Evolutionary conservation across 2,329 filamentous ascomycete genomes (phyloP).

Genomic region (Fusarium bactridioides): DNA sequence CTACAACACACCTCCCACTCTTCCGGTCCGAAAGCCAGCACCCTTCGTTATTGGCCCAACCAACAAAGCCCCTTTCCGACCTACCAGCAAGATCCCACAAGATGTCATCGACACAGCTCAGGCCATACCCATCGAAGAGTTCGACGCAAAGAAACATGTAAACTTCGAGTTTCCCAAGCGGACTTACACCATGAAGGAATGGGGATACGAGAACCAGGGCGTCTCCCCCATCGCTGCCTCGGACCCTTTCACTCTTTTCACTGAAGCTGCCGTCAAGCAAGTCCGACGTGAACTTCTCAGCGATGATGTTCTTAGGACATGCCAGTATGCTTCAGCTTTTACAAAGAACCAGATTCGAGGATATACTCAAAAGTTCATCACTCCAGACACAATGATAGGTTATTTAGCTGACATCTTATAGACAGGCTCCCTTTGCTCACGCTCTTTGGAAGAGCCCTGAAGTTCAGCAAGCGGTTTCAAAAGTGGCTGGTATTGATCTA

Average conservation of each 20-base stretch:
- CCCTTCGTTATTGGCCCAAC: constrained; percentile 43
- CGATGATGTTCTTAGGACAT: constrained; percentile 63
- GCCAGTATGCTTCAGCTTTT: constrained; percentile 56
- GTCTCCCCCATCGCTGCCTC: constrained; percentile 71
- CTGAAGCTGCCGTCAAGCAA: constrained; percentile 64
- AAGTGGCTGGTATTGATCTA: constrained; percentile 63
- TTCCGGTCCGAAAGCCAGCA: constrained; percentile 19
- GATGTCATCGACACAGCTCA: constrained; percentile 12
- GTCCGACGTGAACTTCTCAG: constrained; percentile 71
- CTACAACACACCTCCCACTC: not conserved
- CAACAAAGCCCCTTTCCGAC: constrained; percentile 41
- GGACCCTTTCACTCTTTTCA: constrained; percentile 71
- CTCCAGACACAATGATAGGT: not conserved
- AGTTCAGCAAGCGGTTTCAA: constrained; percentile 56
- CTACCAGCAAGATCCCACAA: constrained; percentile 24
- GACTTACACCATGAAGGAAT: constrained; percentile 67
- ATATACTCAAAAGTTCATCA: constrained; percentile 55
- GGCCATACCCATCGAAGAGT: constrained; percentile 40
- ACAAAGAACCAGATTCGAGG: constrained; percentile 65
- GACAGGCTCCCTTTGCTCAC: constrained; percentile 69
- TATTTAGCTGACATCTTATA: not conserved
- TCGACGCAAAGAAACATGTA: constrained; percentile 65
- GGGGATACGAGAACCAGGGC: constrained; percentile 64
- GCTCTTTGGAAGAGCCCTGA: constrained; percentile 55
- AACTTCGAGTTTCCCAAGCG: constrained; percentile 58